A percentile compares a stretch with the other conserved stretches of the same genome.
phyloP scores from a whole-genome alignment of 2,329 filamentous ascomycete genomes.

The Sclerotinia minor region DNA sequence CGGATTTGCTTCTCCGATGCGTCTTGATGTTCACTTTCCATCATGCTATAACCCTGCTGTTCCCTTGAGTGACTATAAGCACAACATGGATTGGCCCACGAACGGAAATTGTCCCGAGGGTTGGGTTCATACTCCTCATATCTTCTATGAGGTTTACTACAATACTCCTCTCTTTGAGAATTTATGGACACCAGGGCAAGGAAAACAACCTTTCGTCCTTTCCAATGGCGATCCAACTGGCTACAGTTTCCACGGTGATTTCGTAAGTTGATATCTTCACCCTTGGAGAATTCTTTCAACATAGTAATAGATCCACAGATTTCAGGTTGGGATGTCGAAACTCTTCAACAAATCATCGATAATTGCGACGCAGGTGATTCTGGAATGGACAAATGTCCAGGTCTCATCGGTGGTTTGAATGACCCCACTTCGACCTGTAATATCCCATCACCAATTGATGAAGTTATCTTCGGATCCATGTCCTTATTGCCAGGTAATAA shows the following conservation, averaged over 20 bases:
- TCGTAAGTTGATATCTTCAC: slow-evolving; percentile 45
- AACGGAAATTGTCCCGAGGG: slow-evolving; percentile 71
- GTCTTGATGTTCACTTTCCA: slow-evolving; percentile 83
- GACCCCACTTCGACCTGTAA: slow-evolving; percentile 50
- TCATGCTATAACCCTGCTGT: slow-evolving; percentile 81
- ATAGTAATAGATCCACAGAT: slow-evolving; percentile 58
- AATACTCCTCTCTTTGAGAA: slow-evolving; percentile 65
- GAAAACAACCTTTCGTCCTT: slow-evolving; percentile 70
- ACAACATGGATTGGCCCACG: slow-evolving; percentile 75
- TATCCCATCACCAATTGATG: slow-evolving; percentile 50
- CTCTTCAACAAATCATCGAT: slow-evolving; percentile 70
- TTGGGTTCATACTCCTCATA: slow-evolving; percentile 67
- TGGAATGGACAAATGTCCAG: slow-evolving; percentile 64
- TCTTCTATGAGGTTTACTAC: slow-evolving; percentile 89
- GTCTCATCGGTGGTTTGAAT: slow-evolving; percentile 56
- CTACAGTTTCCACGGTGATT: slow-evolving; percentile 76
- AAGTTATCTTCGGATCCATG: slow-evolving; percentile 49
- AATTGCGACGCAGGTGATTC: slow-evolving; percentile 63
- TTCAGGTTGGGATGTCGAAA: slow-evolving; percentile 69
- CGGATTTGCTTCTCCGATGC: slow-evolving; percentile 62
- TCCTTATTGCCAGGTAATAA: slow-evolving; percentile 56
- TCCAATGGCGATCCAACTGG: slow-evolving; percentile 77
- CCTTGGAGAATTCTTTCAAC: background rate
- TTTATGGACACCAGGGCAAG: slow-evolving; percentile 61
- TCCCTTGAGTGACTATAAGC: slow-evolving; percentile 53